Evolutionary conservation across 2,329 filamentous ascomycete genomes (phyloP), one percentile per base, ranked within the genome.

Genomic region (Exophiala mesophila): DNA sequence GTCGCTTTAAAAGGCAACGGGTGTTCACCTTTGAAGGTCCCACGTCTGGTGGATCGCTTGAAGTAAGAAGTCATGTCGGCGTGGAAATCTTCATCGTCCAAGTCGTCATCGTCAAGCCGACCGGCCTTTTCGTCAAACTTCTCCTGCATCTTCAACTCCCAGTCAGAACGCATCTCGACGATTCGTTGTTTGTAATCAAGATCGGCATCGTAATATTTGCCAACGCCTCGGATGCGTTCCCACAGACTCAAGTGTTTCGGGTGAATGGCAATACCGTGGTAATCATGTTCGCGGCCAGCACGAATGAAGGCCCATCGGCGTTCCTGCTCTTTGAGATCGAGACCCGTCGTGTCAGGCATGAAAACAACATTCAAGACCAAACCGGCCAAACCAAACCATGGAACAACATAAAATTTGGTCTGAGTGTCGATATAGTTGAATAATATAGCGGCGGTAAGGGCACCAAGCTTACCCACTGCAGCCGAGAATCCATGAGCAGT

Each of bases 321-420:
- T 69, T 97, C 90, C 69, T 96, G 89, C 67, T 97, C 90, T 74
- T 95, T 94, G 50, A 97, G 80, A 62, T 97, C 90, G 28, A 97
- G 83, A 43, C 90, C 90, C 7, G 89, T 55, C 57, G 90, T 97
- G 63, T 97, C 90, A n/a, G 90, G 90, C 21, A 97, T 81, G 76
- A 88, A 97, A 57, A 94, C 54, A 54, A 71, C 81, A 31, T 89
- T 96, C 46, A 96, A 65, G 19, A 96, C 55, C 70, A 92, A 86
- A 55, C 90, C 90, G 12, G 73, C 82, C 12, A 96, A 82, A 60
- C 90, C 90, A 63, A 94, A 96, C 90, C 90, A 96, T 15, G 90
- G 88, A 1, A 96, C 88, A 31, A 96, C 80, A 64, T 89, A 89
- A 72, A 96, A 96, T 64, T 90, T 92, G 49, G 76, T 83, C 63